Percentiles rank a stretch among this genome's conserved stretches.
These are phyloP conservation scores for Yamadazyma dendronema DNA, from an alignment of 1,139 yeast genomes.

Conservation along the genomic window DNA sequence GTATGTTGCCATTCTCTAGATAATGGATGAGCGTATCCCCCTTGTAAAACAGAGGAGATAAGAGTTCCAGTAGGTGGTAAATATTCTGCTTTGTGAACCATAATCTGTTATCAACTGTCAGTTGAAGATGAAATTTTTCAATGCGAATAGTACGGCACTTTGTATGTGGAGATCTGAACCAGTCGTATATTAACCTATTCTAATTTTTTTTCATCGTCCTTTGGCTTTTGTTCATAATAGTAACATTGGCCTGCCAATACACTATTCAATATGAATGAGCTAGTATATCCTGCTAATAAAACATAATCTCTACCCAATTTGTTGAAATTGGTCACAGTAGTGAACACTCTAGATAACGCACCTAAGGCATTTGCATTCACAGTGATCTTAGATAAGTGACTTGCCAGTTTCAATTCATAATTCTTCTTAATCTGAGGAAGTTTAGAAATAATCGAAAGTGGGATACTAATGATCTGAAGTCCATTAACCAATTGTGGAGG, in stretches of 20 bases:
- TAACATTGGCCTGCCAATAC: conserved; percentile 34
- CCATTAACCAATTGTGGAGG: conserved; percentile 30
- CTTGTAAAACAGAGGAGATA: conserved; percentile 80
- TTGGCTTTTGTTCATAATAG: conserved; percentile 18
- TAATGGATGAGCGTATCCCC: conserved; percentile 92
- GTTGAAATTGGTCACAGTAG: conserved; percentile 42
- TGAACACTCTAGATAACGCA: conserved; percentile 54
- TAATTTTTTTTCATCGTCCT: conserved; percentile 3
- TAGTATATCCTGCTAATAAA: conserved; percentile 35
- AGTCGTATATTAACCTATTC: too few species aligned
- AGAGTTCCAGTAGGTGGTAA: conserved; percentile 56
- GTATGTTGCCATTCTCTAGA: conserved; percentile 89
- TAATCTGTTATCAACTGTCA: conserved; percentile 14
- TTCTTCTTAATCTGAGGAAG: conserved; percentile 56
- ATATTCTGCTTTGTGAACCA: conserved; percentile 68
- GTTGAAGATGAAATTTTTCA: not conserved
- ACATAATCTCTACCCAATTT: conserved; percentile 28
- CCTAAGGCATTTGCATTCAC: conserved; percentile 57
- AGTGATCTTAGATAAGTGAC: conserved; percentile 53
- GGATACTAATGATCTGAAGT: conserved; percentile 53
- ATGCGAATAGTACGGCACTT: too few species aligned
- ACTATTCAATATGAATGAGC: conserved; percentile 33
- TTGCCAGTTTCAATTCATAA: conserved; percentile 47
- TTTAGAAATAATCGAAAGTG: conserved; percentile 51
- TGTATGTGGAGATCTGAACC: too few species aligned